Percentiles rank a stretch among this genome's conserved stretches.
phyloP scores from a whole-genome alignment of 2,329 filamentous ascomycete genomes.

The Emergomyces pasteurianus region DNA sequence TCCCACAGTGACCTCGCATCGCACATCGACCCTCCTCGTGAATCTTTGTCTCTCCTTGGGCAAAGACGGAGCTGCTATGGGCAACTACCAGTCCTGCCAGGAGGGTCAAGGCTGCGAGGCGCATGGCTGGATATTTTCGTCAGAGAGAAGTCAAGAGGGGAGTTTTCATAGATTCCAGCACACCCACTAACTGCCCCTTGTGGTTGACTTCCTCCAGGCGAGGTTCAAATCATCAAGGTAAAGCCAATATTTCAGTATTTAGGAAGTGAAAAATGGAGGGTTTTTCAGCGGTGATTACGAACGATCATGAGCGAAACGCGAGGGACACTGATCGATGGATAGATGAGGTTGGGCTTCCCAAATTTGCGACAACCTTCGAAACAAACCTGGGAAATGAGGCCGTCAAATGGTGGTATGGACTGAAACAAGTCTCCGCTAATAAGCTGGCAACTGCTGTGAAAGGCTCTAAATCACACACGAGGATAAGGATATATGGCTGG shows the following conservation, averaged over 20 bases:
- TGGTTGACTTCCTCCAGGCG: neutral
- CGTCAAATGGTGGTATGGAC: neutral
- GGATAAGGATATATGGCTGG: neutral
- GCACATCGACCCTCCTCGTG: slow-evolving; percentile 85
- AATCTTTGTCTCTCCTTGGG: slow-evolving; percentile 32
- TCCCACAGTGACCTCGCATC: slow-evolving; percentile 82
- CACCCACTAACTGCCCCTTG: neutral
- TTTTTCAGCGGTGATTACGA: neutral
- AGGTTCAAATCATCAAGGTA: neutral
- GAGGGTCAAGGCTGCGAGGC: slow-evolving; percentile 1
- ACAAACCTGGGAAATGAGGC: neutral
- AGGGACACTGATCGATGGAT: neutral
- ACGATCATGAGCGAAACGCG: neutral
- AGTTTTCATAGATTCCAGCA: neutral
- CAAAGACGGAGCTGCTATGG: slow-evolving; percentile 2
- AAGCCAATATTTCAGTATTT: neutral
- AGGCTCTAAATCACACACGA: neutral
- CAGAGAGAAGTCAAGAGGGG: neutral
- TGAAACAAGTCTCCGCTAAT: neutral
- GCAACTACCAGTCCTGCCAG: slow-evolving; percentile 6
- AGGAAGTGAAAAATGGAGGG: neutral
- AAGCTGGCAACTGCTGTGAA: neutral
- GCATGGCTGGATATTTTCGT: neutral
- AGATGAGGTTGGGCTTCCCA: neutral
- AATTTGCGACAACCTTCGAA: neutral